Evolutionary conservation across 257 asterid genomes (phyloP).

Genomic region (Echites panduratus): DNA sequence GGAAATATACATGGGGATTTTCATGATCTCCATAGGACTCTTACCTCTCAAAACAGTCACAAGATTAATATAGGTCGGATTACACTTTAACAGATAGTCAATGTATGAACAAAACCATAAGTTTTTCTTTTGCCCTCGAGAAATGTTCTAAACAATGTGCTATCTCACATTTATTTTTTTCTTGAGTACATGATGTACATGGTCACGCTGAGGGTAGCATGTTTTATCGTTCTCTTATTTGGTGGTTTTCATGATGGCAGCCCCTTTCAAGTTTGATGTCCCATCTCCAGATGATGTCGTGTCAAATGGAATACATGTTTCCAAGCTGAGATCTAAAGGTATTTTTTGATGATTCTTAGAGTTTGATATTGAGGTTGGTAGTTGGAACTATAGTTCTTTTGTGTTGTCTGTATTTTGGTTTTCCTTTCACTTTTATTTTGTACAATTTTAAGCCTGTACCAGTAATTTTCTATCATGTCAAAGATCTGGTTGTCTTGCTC

Average conservation of each 20-base stretch:
- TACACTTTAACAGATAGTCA: slow-evolving; percentile 28
- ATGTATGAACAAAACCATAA: slow-evolving; percentile 26
- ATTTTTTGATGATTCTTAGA: slow-evolving; percentile 16
- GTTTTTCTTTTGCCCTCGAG: slow-evolving; percentile 6
- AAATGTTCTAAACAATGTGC: background rate
- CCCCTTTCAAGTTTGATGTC: slow-evolving; percentile 67
- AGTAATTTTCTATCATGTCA: background rate
- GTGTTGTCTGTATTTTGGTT: slow-evolving; percentile 9
- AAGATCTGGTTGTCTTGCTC: background rate
- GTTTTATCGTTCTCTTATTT: slow-evolving; percentile 28
- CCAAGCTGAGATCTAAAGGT: slow-evolving; percentile 53
- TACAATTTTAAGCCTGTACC: too few species aligned
- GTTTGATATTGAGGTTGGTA: background rate
- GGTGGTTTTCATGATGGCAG: slow-evolving; percentile 43
- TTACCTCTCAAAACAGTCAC: slow-evolving; percentile 52
- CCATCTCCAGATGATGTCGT: slow-evolving; percentile 92
- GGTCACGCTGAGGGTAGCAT: slow-evolving; percentile 5
- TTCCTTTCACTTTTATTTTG: background rate
- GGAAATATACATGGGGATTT: slow-evolving; percentile 53
- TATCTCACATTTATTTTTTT: slow-evolving; percentile 5
- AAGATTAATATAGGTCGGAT: slow-evolving; percentile 69
- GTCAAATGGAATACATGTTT: slow-evolving; percentile 46
- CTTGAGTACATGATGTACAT: slow-evolving; percentile 19
- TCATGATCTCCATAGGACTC: slow-evolving; percentile 54
- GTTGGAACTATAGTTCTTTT: background rate